These are phyloP conservation scores for Dipodascus geniculatus DNA, from an alignment of 805 yeast genomes.

Conservation along the genomic window DNA sequence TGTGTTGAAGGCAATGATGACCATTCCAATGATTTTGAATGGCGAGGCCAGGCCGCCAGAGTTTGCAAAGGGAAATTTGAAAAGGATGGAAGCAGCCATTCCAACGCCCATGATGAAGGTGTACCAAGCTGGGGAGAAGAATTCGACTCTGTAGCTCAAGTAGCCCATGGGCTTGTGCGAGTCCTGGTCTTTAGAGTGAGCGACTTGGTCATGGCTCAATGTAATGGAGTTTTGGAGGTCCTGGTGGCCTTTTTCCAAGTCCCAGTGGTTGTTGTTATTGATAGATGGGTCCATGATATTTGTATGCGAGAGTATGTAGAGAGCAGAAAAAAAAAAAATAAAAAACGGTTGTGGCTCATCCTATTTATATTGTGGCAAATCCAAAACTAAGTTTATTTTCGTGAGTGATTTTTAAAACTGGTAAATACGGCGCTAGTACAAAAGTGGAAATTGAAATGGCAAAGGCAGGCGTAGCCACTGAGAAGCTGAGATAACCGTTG, in stretches of 20 bases:
- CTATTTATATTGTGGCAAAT: slow-evolving; percentile 1
- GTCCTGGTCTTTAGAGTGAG: no score
- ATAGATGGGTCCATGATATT: no score
- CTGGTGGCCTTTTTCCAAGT: no score
- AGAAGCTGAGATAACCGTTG: no score
- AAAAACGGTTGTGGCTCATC: slow-evolving; percentile 3
- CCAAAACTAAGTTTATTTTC: neutral
- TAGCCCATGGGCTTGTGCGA: neutral
- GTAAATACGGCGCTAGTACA: no score
- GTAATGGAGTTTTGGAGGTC: no score
- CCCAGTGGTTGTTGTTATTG: no score
- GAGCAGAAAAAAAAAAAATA: neutral
- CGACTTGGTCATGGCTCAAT: no score
- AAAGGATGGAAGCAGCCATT: slow-evolving; percentile 49
- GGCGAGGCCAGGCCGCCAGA: slow-evolving; percentile 44
- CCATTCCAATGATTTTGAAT: slow-evolving; percentile 48
- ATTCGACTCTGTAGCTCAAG: slow-evolving; percentile 4
- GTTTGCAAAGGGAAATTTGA: slow-evolving; percentile 53
- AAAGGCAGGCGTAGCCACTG: no score
- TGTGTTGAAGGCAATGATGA: neutral
- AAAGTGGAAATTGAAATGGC: no score
- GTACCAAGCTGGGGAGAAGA: slow-evolving; percentile 34
- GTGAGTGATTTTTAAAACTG: no score
- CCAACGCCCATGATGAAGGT: slow-evolving; percentile 83
- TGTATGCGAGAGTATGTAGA: no score